Conservation (phyloP, 2,329 filamentous ascomycete species). For the Exophiala sideris region DNA sequence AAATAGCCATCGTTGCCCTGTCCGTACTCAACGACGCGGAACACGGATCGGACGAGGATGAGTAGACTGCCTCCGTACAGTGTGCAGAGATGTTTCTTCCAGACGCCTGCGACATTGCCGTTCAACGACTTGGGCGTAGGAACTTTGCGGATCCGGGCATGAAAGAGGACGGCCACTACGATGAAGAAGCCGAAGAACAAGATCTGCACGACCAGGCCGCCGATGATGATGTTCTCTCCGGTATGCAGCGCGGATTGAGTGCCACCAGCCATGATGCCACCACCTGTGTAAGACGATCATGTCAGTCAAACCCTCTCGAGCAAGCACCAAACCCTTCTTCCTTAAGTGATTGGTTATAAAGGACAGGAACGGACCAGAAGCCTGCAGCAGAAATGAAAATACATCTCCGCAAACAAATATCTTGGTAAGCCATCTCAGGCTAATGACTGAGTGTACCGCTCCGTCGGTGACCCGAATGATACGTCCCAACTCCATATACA, state of each 20-base stretch:
- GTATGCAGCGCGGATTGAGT: constrained; percentile 26
- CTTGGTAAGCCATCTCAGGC: constrained; percentile 36
- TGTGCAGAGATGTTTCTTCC: constrained; percentile 38
- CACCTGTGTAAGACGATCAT: constrained; percentile 3
- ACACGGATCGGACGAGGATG: constrained; percentile 32
- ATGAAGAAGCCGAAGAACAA: constrained; percentile 51
- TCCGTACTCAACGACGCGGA: constrained; percentile 35
- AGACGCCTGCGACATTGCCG: constrained; percentile 19
- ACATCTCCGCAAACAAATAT: constrained; percentile 45
- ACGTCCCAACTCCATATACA: constrained; percentile 47
- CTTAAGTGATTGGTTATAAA: not conserved
- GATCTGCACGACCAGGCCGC: constrained; percentile 48
- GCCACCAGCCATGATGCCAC: constrained; percentile 10
- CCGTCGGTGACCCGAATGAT: constrained; percentile 39
- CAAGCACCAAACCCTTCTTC: not conserved
- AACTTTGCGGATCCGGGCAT: not conserved
- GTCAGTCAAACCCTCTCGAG: not conserved
- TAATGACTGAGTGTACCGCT: constrained; percentile 36
- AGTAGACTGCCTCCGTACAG: constrained; percentile 29
- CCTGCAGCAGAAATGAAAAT: constrained; percentile 45
- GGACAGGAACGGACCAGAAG: constrained; percentile 3
- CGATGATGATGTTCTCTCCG: constrained; percentile 45
- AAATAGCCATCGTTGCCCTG: constrained; percentile 33
- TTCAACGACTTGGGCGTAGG: constrained; percentile 2
- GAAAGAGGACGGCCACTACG: constrained; percentile 38